A percentile compares a stretch with the other conserved stretches of the same genome.
phyloP scores from a whole-genome alignment of 257 asterid species.

The Eucommia ulmoides region DNA sequence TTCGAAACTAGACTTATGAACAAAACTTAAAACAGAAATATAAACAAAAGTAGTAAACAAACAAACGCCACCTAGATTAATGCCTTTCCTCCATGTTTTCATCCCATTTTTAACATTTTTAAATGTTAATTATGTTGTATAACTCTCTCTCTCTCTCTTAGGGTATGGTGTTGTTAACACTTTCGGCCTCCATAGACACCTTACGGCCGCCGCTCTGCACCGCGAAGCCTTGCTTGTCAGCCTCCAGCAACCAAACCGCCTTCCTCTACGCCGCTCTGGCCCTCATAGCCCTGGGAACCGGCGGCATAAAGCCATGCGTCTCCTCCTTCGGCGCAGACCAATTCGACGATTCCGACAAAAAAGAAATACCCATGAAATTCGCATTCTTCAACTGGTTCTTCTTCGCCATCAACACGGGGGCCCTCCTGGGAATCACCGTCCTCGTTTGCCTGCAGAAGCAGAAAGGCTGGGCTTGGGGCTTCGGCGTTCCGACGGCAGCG shows the following conservation, averaged over 20 bases:
- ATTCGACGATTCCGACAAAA: conserved; percentile 39
- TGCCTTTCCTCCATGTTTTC: too few relatives aligned
- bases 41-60: too few relatives aligned
- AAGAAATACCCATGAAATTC: conserved; percentile 47
- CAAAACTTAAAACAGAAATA: too few relatives aligned
- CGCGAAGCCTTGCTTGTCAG: conserved; percentile 37
- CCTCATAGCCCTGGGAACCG: conserved; percentile 75
- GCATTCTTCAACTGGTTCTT: conserved; percentile 81
- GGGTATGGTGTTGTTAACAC: conserved; percentile 67
- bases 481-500: conserved; percentile 39
- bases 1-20: too few relatives aligned
- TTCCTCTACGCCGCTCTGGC: conserved; percentile 44
- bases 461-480: conserved; percentile 72
- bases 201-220: conserved; percentile 50
- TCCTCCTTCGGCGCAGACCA: conserved; percentile 79
- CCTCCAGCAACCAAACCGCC: conserved; percentile 30
- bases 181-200: conserved; percentile 57
- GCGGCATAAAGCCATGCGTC: conserved; percentile 80
- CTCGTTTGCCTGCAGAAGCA: conserved; percentile 46
- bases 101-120: too few relatives aligned
- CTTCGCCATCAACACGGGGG: conserved; percentile 81
- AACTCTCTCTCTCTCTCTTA: conserved; percentile 9
- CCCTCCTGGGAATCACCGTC: conserved; percentile 56
- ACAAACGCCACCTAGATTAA: too few relatives aligned
- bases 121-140: too few relatives aligned